A percentile compares a stretch with the other conserved stretches of the same genome.
These are phyloP conservation scores for Beauveria scarabaeidicola DNA, from an alignment of 2,329 filamentous ascomycete species.

Conservation along the genomic window DNA sequence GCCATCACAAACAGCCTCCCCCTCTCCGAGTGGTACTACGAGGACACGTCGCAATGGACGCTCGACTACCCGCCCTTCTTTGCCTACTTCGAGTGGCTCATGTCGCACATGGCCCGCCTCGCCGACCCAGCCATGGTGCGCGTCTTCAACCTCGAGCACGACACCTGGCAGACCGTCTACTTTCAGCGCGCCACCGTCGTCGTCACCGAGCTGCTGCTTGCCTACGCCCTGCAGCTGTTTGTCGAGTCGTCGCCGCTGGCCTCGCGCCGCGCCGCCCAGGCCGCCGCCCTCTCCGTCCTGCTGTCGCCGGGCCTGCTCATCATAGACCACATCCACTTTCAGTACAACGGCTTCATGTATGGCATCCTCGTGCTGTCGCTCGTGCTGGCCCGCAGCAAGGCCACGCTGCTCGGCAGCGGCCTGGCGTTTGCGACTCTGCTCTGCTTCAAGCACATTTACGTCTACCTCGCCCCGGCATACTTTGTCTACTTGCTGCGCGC, in stretches of 20 bases:
- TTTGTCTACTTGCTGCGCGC: conserved; percentile 85
- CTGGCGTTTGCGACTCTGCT: conserved; percentile 75
- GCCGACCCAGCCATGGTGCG: conserved; percentile 75
- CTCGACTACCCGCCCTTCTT: conserved; percentile 98
- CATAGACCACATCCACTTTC: conserved; percentile 97
- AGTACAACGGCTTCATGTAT: conserved; percentile 97
- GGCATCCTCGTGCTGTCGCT: conserved; percentile 82
- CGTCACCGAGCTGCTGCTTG: conserved; percentile 70
- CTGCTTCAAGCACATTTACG: conserved; percentile 96
- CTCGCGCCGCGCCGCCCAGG: conserved; percentile 71
- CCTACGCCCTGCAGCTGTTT: conserved; percentile 75
- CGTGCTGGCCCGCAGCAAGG: conserved; percentile 67
- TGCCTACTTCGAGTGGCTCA: conserved; percentile 88
- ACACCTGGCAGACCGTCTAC: conserved; percentile 88
- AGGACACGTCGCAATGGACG: conserved; percentile 98
- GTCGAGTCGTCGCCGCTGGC: conserved; percentile 59
- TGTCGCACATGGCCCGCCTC: conserved; percentile 72
- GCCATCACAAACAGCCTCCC: conserved; percentile 89
- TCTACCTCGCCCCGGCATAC: conserved; percentile 92
- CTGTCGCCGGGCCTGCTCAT: conserved; percentile 89
- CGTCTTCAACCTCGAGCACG: conserved; percentile 72
- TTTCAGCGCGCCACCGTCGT: conserved; percentile 91
- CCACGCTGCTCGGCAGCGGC: conserved; percentile 69
- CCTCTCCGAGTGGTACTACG: conserved; percentile 86
- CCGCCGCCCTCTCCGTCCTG: conserved; percentile 78